A percentile compares a stretch with the other conserved stretches of the same genome.
Evolutionary conservation across 2,329 filamentous ascomycete species (phyloP).

Genomic region (Pseudogymnoascus verrucosus): DNA sequence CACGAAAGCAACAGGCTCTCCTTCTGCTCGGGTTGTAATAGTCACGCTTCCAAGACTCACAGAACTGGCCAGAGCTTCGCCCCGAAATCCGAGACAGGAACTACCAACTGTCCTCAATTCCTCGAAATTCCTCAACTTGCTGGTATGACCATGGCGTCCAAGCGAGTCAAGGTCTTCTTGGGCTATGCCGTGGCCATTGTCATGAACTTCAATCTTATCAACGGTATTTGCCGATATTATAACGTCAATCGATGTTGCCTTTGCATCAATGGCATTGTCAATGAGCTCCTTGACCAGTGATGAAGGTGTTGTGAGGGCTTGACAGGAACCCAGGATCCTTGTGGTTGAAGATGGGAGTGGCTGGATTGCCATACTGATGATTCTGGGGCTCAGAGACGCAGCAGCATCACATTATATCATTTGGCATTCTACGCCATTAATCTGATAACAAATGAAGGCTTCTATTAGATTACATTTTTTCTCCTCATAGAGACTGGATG

Average conservation of each 20-base stretch:
- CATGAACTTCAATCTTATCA: conserved; percentile 60
- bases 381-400: not conserved
- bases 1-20: conserved; percentile 49
- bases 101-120: conserved; percentile 51
- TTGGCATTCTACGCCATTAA: not conserved
- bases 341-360: conserved; percentile 41
- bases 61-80: conserved; percentile 62
- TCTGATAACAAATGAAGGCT: not conserved
- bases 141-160: conserved; percentile 63
- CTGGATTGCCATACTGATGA: conserved; percentile 31
- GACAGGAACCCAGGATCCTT: conserved; percentile 51
- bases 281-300: conserved; percentile 67
- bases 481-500: not conserved
- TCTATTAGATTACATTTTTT: not conserved
- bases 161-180: conserved; percentile 52
- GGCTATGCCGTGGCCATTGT: conserved; percentile 66
- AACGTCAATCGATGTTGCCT: conserved; percentile 58
- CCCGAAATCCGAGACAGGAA: conserved; percentile 64
- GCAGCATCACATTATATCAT: not conserved
- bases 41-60: conserved; percentile 51
- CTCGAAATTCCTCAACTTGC: conserved; percentile 59
- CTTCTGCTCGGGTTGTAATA: conserved; percentile 55
- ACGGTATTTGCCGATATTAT: conserved; percentile 57
- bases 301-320: conserved; percentile 50
- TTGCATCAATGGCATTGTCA: conserved; percentile 69